Base-by-base conservation (phyloP, 23 red algal species). In the Gracilariopsis chorda region DNA sequence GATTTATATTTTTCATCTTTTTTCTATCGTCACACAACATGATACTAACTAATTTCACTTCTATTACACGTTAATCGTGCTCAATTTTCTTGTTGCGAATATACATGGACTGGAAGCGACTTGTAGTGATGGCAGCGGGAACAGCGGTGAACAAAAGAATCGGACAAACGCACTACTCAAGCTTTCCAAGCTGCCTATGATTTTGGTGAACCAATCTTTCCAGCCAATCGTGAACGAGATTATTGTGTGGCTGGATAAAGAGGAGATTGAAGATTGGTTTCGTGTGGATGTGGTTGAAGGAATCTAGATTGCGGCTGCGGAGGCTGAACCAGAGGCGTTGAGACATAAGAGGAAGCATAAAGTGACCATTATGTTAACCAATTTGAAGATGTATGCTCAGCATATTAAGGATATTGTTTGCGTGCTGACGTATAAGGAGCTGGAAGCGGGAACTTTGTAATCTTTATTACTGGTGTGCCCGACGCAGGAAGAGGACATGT, bases 311-410 rank as follows among this genome's bases (percentile, higher is more conserved):
- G 25, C 70, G 56, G 44, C 86, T 21, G 42, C 88, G 51, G 83
- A 88, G 75, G 65, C 65, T 32, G 33, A 77, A 27, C 82, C 86
- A 19, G 92, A 94, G 46, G 86, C 88, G 44, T 2, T 94, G 4
- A 82, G 82, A 45, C 92, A 94, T 41, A 94, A 94, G 76, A 57
- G 92, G 55, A 94, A 88, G 76, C 92, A 94, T 59, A 94, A 94
- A 29, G 87, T 94, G 45, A 94, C 88, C 69, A 90, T 94, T 73
- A 29, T 94, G 25, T 21, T 94, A 13, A 83, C 92, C 21, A 94
- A 88, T 30, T 30, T 94, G 29, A 94, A 90, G 80, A 89, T 94
- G 92, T 49, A 34, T 44, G 55, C 92, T 32, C 73, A 90, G 10
- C 62, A 72, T 47, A 88, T 94, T 41, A 81, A 80, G 70, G 82